Percentiles rank a stretch among this genome's conserved stretches.
phyloP scores from a whole-genome alignment of 2,329 filamentous ascomycete species.

The Aspergillus sp. region DNA sequence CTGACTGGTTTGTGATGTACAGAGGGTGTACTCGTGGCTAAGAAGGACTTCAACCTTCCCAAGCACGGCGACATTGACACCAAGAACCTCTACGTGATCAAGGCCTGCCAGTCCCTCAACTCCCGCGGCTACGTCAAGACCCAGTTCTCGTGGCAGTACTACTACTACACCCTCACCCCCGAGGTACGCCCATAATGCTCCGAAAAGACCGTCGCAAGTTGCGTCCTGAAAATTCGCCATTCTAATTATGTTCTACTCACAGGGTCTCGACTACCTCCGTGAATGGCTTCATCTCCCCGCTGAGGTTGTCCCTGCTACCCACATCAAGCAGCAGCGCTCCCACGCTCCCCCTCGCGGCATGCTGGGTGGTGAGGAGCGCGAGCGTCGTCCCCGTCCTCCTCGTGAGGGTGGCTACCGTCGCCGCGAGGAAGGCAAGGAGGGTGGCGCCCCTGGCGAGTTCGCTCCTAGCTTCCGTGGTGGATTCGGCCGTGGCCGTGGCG shows the following conservation, averaged over 20 bases:
- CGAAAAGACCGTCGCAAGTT: too few relatives aligned
- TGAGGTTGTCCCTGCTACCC: slow-evolving; percentile 98
- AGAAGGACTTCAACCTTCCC: slow-evolving; percentile 98
- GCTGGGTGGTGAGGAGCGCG: slow-evolving; percentile 84
- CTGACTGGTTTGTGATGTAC: slow-evolving; percentile 29
- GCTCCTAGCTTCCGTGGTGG: slow-evolving; percentile 91
- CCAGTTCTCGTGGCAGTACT: slow-evolving; percentile 99
- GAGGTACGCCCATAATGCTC: slow-evolving; percentile 55
- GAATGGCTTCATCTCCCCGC: slow-evolving; percentile 99
- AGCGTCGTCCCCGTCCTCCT: slow-evolving; percentile 78
- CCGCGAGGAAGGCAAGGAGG: slow-evolving; percentile 89
- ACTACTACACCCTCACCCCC: slow-evolving; percentile 99
- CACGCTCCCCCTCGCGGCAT: slow-evolving; percentile 98
- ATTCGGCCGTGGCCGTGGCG: slow-evolving; percentile 85
- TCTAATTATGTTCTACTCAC: slow-evolving; percentile 11
- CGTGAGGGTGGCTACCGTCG: slow-evolving; percentile 90
- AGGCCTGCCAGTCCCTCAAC: slow-evolving; percentile 97
- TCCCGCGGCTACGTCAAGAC: slow-evolving; percentile 99
- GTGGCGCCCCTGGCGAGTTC: slow-evolving; percentile 88
- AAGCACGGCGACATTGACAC: slow-evolving; percentile 99
- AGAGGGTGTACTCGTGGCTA: slow-evolving; percentile 89
- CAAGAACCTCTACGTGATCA: slow-evolving; percentile 99
- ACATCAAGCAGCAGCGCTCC: slow-evolving; percentile 99
- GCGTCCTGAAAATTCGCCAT: background rate
- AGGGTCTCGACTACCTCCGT: slow-evolving; percentile 98